These are phyloP conservation scores for Nowakowskiella sp. DNA, from an alignment of 192 early-diverging fungal genomes.

Conservation along the genomic window DNA sequence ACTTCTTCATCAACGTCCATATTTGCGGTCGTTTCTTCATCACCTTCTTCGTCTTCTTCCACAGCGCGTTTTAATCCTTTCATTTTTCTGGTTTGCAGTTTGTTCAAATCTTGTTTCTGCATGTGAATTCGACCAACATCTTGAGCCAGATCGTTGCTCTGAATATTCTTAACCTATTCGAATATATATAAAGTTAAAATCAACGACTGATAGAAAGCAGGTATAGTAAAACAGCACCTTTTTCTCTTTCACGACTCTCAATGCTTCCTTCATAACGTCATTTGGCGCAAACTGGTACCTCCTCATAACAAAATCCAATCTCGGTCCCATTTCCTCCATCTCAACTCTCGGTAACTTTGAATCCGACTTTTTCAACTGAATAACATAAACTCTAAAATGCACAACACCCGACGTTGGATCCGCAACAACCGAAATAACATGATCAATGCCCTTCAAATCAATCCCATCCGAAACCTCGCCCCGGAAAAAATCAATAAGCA, in stretches of 20 bases:
- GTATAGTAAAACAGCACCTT: slow-evolving; percentile 39
- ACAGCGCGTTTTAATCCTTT: slow-evolving; percentile 81
- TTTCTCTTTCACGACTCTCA: slow-evolving; percentile 77
- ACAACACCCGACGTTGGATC: slow-evolving; percentile 44
- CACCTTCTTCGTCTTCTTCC: slow-evolving; percentile 33
- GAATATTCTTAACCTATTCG: slow-evolving; percentile 88
- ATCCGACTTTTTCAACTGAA: slow-evolving; percentile 80
- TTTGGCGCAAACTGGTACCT: slow-evolving; percentile 62
- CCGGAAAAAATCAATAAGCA: slow-evolving; percentile 84
- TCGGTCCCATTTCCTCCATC: slow-evolving; percentile 88
- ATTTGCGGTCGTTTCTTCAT: too few relatives aligned
- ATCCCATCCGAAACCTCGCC: slow-evolving; percentile 69
- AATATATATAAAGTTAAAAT: slow-evolving; percentile 6
- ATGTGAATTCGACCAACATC: slow-evolving; percentile 86
- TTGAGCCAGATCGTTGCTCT: slow-evolving; percentile 82
- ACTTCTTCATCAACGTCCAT: not conserved
- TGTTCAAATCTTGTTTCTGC: slow-evolving; percentile 80
- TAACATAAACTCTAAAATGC: slow-evolving; percentile 73
- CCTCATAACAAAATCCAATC: slow-evolving; percentile 70
- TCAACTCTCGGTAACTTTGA: slow-evolving; percentile 81
- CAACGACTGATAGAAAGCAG: not conserved
- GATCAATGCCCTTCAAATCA: slow-evolving; percentile 79
- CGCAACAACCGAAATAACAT: slow-evolving; percentile 79
- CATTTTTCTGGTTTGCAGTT: slow-evolving; percentile 97
- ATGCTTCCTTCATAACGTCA: slow-evolving; percentile 78